Evolutionary conservation across 768 basidiomycete species (phyloP).

Genomic region (Mycena belliarum): DNA sequence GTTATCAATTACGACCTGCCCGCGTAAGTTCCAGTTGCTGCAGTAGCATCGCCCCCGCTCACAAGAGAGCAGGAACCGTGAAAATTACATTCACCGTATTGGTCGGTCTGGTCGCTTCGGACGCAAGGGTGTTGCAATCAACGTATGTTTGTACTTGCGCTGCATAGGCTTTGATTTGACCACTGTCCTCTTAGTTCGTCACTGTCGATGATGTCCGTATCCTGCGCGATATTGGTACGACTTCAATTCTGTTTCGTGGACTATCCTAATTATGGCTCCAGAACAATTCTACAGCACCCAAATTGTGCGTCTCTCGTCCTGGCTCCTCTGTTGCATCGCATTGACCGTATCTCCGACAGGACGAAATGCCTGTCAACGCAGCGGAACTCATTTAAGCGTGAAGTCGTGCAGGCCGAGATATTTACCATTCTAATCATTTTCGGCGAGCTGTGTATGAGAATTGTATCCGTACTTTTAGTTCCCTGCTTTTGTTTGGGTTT

Average conservation of each 20-base stretch:
- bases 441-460: constrained; percentile 15
- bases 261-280: constrained; percentile 29
- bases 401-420: constrained; percentile 22
- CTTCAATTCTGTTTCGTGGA: constrained; percentile 5
- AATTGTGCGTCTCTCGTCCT: constrained; percentile 57
- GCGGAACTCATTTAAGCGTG: constrained; percentile 81
- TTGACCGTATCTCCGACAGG: constrained; percentile 50
- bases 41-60: constrained; percentile 9
- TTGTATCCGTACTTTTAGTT: constrained; percentile 7
- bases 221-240: constrained; percentile 91
- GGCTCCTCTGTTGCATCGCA: constrained; percentile 6
- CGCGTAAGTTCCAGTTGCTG: constrained; percentile 54
- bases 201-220: constrained; percentile 96
- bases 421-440: constrained; percentile 17
- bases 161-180: not conserved
- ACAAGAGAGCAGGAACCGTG: constrained; percentile 68
- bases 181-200: constrained; percentile 63
- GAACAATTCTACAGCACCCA: constrained; percentile 98
- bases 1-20: constrained; percentile 98
- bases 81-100: constrained; percentile 99
- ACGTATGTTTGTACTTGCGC: constrained; percentile 54
- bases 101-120: constrained; percentile 99
- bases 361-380: constrained; percentile 99
- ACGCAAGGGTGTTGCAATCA: constrained; percentile 98
- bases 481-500: not conserved